Evolutionary conservation across 306 rosid genomes (phyloP).

Genomic region (cucumber (Cucumis sativus)): DNA sequence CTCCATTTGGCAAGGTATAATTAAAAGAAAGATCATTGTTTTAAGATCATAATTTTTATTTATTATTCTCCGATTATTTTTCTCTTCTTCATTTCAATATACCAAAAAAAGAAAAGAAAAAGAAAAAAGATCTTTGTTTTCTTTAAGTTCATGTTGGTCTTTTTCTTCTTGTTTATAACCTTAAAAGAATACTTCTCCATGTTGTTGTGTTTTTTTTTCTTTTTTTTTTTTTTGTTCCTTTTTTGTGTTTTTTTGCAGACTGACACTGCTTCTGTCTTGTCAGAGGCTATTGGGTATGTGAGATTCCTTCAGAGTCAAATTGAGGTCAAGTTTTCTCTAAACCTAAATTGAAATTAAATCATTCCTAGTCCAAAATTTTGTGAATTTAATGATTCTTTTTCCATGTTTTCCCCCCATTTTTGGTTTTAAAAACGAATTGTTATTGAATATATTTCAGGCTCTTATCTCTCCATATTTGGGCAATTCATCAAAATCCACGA

Average conservation of each 20-base stretch:
- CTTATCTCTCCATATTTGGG: constrained; percentile 15
- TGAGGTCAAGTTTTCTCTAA: constrained; percentile 49
- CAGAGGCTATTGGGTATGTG: constrained; percentile 75
- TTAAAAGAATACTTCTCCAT: constrained; percentile 4
- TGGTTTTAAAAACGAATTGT: neutral
- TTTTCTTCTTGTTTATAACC: neutral
- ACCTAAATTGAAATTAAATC: neutral
- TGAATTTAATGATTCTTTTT: neutral
- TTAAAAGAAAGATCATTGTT: neutral
- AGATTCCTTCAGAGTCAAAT: constrained; percentile 83
- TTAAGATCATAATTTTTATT: neutral
- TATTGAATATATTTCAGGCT: constrained; percentile 31
- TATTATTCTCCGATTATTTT: neutral
- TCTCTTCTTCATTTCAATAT: neutral
- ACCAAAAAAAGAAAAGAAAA: too few relatives aligned
- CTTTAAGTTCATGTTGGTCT: neutral
- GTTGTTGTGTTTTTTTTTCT: neutral
- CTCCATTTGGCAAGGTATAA: constrained; percentile 82
- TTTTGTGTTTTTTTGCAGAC: constrained; percentile 69
- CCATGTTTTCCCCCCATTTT: neutral
- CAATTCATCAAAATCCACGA: neutral
- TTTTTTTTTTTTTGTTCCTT: neutral
- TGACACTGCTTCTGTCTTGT: constrained; percentile 92
- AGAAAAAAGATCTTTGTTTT: neutral
- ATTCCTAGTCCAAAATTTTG: neutral